phyloP scores from a whole-genome alignment of 495 filamentous ascomycete species.

The Neurospora africana region DNA sequence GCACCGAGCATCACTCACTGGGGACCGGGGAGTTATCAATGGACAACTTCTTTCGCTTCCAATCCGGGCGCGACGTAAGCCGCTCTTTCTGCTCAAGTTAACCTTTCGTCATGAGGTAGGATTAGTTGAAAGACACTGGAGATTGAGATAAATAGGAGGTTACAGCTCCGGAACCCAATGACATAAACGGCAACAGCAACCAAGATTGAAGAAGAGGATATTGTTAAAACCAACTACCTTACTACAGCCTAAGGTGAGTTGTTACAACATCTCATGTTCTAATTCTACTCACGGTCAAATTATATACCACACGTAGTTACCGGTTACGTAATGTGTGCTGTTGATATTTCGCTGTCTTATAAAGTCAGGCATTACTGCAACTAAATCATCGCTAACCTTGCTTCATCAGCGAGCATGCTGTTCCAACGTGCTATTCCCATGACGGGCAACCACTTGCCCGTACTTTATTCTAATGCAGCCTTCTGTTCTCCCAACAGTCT shows the following conservation, averaged over 20 bases:
- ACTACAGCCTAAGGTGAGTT: background rate
- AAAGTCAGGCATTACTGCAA: background rate
- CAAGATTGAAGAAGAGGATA: background rate
- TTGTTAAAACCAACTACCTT: background rate
- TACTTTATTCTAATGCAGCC: background rate
- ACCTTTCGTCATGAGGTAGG: background rate
- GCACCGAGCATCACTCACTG: background rate
- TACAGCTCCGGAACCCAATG: background rate
- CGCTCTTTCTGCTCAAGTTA: background rate
- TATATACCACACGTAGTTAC: background rate
- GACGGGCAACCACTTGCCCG: background rate
- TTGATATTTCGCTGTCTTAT: background rate
- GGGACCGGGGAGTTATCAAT: background rate
- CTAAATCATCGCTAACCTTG: background rate
- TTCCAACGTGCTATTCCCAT: background rate
- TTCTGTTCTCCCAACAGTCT: background rate
- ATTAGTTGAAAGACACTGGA: background rate
- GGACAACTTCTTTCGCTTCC: background rate
- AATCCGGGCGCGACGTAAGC: background rate
- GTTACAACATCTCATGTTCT: background rate
- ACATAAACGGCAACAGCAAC: background rate
- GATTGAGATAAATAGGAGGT: background rate
- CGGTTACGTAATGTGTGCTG: background rate
- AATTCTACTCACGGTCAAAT: background rate
- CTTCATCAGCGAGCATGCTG: background rate